Conservation (phyloP, 306 rosid genomes). For the Pyrus betulifolia region DNA sequence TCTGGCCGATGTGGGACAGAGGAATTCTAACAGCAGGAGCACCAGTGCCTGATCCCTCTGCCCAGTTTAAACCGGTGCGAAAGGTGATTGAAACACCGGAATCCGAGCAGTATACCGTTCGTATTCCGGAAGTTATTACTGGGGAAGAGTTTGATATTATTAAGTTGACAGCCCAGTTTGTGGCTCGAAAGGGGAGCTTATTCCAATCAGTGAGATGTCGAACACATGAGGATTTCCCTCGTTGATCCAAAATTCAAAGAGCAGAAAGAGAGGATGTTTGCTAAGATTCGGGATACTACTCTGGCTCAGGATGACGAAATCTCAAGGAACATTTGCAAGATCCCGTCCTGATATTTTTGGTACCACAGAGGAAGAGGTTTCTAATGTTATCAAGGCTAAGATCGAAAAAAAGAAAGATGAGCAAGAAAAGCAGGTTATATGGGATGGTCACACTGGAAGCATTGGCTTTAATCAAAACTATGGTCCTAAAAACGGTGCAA, state of each 20-base stretch:
- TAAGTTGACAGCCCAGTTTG: constrained; percentile 92
- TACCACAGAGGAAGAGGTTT: constrained; percentile 95
- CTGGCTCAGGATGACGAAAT: constrained; percentile 91
- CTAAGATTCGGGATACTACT: constrained; percentile 94
- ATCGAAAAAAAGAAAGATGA: constrained; percentile 89
- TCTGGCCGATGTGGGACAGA: too few relatives aligned
- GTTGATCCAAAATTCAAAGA: constrained; percentile 96
- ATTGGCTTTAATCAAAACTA: constrained; percentile 64
- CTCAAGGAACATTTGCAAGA: constrained; percentile 74
- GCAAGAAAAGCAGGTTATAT: constrained; percentile 93
- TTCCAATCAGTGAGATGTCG: constrained; percentile 92
- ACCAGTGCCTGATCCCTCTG: constrained; percentile 50
- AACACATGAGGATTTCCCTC: constrained; percentile 92
- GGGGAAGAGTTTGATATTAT: constrained; percentile 91
- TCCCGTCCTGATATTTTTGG: constrained; percentile 97
- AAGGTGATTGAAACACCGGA: constrained; percentile 86
- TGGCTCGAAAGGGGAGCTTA: constrained; percentile 86
- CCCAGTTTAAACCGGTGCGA: constrained; percentile 56
- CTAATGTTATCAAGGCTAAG: constrained; percentile 92
- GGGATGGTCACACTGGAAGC: constrained; percentile 98
- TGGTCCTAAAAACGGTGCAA: constrained; percentile 34
- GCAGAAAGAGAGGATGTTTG: constrained; percentile 95
- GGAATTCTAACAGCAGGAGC: not conserved
- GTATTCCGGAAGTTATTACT: constrained; percentile 93
- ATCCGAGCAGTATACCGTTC: constrained; percentile 84